Evolutionary conservation across 495 filamentous ascomycete species (phyloP).

Genomic region (Trypethelium eluteriae): DNA sequence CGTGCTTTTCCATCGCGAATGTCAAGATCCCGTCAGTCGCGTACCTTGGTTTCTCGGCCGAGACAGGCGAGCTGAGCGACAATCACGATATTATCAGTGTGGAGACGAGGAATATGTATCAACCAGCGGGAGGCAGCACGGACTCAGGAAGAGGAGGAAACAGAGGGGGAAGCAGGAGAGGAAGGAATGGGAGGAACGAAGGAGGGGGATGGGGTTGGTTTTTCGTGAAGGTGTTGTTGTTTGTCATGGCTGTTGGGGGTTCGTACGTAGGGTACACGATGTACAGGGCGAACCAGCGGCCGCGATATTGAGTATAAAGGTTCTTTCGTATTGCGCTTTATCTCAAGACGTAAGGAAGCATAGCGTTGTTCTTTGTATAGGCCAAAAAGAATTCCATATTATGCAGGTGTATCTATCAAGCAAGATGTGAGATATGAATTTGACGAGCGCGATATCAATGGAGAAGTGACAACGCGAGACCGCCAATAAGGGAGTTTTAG

Average conservation of each 20-base stretch:
- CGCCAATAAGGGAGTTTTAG: neutral
- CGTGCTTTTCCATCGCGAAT: conserved; percentile 68
- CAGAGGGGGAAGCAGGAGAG: conserved; percentile 35
- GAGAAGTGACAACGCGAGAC: neutral
- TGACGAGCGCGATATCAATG: neutral
- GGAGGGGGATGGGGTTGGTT: conserved; percentile 85
- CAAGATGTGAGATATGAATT: neutral
- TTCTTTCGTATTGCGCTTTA: neutral
- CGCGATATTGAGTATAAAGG: conserved; percentile 58
- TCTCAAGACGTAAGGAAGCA: neutral
- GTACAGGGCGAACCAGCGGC: conserved; percentile 65
- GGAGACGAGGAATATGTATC: conserved; percentile 80
- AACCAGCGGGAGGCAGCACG: conserved; percentile 41
- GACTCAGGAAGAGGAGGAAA: conserved; percentile 25
- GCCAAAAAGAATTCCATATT: neutral
- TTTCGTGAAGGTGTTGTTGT: conserved; percentile 73
- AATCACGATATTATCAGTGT: conserved; percentile 96
- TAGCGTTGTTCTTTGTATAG: conserved; percentile 10
- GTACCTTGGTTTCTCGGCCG: conserved; percentile 91
- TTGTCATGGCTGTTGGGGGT: conserved; percentile 60
- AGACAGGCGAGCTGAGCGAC: conserved; percentile 93
- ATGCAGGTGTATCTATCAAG: neutral
- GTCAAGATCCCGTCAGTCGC: conserved; percentile 79
- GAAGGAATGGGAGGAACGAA: conserved; percentile 22
- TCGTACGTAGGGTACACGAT: conserved; percentile 78